phyloP scores from a whole-genome alignment of 2,329 filamentous ascomycete genomes.

The Ophiostoma sp. region DNA sequence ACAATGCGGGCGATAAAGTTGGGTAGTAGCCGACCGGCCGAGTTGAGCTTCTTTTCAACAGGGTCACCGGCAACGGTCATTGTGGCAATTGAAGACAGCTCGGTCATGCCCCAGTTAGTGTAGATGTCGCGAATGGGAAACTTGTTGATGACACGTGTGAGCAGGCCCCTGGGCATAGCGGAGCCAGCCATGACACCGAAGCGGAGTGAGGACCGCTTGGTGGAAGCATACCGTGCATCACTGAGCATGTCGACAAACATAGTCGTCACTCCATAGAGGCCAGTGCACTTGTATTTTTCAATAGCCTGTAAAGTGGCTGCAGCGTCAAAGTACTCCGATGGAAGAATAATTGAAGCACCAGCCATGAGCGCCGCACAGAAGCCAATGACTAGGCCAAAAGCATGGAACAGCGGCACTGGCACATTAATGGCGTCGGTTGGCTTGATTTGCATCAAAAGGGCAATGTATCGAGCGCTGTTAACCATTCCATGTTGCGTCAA shows the following conservation, averaged over 20 bases:
- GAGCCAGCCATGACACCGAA: neutral
- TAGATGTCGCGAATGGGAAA: neutral
- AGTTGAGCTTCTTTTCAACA: neutral
- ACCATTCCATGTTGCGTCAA: neutral
- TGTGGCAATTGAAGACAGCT: neutral
- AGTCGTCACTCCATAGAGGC: neutral
- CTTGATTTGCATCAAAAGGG: neutral
- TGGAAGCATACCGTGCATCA: neutral
- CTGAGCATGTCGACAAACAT: neutral
- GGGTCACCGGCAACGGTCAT: neutral
- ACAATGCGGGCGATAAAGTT: neutral
- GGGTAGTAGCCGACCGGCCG: neutral
- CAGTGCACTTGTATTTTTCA: neutral
- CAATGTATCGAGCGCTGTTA: neutral
- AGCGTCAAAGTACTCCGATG: neutral
- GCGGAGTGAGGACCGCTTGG: neutral
- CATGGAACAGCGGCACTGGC: neutral
- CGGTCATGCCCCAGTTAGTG: neutral
- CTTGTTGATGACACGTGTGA: neutral
- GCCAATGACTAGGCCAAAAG: neutral
- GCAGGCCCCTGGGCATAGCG: neutral
- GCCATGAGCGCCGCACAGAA: neutral
- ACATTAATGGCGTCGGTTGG: neutral
- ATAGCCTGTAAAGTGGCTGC: neutral
- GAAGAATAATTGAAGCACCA: neutral